Conservation (phyloP, 225 moss, liverwort and hornwort genomes). For the Marchantia paleacea region DNA sequence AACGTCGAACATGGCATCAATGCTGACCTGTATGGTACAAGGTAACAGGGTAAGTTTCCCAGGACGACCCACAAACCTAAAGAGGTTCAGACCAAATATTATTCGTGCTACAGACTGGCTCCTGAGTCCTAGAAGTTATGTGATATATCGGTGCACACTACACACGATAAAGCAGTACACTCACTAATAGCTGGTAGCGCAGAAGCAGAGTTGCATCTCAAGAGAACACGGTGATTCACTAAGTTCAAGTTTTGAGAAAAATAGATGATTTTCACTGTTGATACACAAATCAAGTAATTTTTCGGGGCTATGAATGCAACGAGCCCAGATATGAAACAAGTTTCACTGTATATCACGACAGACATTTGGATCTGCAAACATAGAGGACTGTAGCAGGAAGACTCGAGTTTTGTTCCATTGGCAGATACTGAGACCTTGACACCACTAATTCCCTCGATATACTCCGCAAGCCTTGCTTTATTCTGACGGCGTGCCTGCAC, state of each 20-base stretch:
- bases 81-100: not conserved
- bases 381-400: not conserved
- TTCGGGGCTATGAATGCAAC: not conserved
- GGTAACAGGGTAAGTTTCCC: not conserved
- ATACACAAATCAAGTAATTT: not conserved
- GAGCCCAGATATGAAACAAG: not conserved
- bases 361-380: not conserved
- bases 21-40: slow-evolving; percentile 58
- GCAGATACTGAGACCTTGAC: slow-evolving; percentile 52
- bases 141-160: no score
- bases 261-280: no score
- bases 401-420: not conserved
- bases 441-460: slow-evolving; percentile 77
- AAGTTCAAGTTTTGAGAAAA: no score
- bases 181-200: no score
- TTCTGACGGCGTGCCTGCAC: slow-evolving; percentile 77
- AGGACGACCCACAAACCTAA: not conserved
- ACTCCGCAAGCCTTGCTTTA: slow-evolving; percentile 73
- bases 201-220: no score
- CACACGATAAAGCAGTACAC: no score
- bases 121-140: no score
- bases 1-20: slow-evolving; percentile 95
- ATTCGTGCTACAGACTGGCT: no score
- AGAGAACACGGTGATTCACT: no score
- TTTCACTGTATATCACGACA: not conserved